These are phyloP conservation scores for Petasospora fabianii DNA, from an alignment of 1,139 yeast species.

Conservation along the genomic window DNA sequence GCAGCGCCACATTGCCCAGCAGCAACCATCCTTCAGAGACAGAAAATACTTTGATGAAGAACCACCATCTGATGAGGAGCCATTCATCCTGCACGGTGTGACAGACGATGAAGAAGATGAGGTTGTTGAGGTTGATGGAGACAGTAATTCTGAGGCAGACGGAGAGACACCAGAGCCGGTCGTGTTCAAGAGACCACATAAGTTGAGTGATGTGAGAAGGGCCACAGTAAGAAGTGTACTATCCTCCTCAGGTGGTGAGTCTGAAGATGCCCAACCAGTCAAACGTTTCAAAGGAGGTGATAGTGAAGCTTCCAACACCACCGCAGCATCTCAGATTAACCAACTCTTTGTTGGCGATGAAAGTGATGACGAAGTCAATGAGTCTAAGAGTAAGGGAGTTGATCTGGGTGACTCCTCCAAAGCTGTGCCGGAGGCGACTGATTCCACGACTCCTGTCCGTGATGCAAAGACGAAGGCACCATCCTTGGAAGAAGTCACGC, in stretches of 20 bases:
- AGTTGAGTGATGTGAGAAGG: background rate
- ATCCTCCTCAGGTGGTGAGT: background rate
- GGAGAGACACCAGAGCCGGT: background rate
- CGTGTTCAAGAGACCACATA: background rate
- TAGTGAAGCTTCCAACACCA: too few species aligned
- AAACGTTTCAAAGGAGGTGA: background rate
- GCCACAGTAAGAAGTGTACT: background rate
- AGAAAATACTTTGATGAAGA: constrained; percentile 12
- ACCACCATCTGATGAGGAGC: constrained; percentile 16
- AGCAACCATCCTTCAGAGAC: constrained; percentile 5
- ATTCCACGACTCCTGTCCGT: background rate
- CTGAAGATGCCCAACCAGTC: background rate
- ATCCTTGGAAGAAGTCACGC: background rate
- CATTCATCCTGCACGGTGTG: constrained; percentile 2
- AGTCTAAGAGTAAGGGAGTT: background rate
- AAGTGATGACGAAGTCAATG: background rate
- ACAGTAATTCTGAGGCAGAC: background rate
- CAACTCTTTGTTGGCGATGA: background rate
- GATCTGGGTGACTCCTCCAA: background rate
- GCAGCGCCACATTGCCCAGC: background rate
- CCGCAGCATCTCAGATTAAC: too few species aligned
- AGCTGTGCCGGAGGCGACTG: background rate
- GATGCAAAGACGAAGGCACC: too few species aligned
- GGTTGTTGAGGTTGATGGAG: background rate
- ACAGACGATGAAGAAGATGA: constrained; percentile 7